Evolutionary conservation across 768 basidiomycete genomes (phyloP), one percentile per base, ranked within the genome.

Genomic region (Lyophyllum atratum): DNA sequence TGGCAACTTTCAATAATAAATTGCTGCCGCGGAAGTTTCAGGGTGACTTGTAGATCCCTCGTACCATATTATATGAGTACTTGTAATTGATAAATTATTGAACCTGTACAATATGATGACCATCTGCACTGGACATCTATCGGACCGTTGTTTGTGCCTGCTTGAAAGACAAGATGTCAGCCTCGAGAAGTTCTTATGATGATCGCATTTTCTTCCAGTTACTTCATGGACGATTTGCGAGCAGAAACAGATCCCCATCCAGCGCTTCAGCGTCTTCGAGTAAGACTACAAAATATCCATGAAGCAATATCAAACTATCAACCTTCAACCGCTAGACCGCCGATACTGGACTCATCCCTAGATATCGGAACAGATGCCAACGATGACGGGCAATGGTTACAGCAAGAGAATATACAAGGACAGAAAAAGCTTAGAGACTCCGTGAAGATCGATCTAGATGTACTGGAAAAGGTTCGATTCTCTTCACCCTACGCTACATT

Each of bases 281-380:
- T 46, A 22, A 64, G 60, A 45, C 64, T 80, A 4, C 64, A 66
- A 39, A 56, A 66, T 12, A 79, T 79, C 11, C 62, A 77, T 59
- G 66, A 72, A 5, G 65, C 72, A 4, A 73, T 79, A 5, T 66
- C 72, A 15, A 66, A 68, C 26, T 80, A 76, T 54, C 72, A 72
- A n/a, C 78, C 78, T 4, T 68, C 71, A 15, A 69, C 66, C 7
- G 56, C 67, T 22, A 65, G 66, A 52, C 78, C 76, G 4, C 80
- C 80, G 21, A 77, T 82, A 51, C 70, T 81, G 19, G 79, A 82
- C 58, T 79, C 79, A 15, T 79, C 77, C 10, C 58, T 74, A 12
- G 73, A 77, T 19, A 56, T 63, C 15, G 65, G 59, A 25, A 63
- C 63, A 29, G 74, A 72, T 49, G 59, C 68, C 22, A 58, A 56